These are phyloP conservation scores for Mycena belliarum DNA, from an alignment of 768 basidiomycete species.

Conservation along the genomic window DNA sequence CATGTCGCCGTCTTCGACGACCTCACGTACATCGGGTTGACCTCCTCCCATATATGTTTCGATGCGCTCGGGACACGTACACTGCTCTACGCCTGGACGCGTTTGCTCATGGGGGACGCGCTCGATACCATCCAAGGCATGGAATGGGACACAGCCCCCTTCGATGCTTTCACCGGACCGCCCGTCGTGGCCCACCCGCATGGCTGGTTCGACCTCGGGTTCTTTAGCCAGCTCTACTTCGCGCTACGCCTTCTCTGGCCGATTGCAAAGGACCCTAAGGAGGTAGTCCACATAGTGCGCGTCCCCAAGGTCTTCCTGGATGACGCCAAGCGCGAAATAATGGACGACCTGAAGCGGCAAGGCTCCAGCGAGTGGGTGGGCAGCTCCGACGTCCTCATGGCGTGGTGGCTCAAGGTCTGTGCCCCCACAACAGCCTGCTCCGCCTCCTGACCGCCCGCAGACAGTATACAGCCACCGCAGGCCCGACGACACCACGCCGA, in stretches of 20 bases:
- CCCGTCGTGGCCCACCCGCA: background rate
- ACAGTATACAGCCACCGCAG: background rate
- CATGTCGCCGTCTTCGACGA: conserved; percentile 14
- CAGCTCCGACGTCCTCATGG: conserved; percentile 6
- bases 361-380: conserved; percentile 8
- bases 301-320: conserved; percentile 10
- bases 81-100: conserved; percentile 3
- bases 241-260: background rate
- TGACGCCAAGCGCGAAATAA: background rate
- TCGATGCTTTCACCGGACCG: background rate
- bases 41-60: background rate
- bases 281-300: background rate
- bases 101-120: background rate
- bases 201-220: background rate
- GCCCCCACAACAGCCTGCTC: background rate
- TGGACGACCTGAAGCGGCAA: background rate
- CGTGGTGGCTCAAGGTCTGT: conserved; percentile 14
- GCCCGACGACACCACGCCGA: background rate
- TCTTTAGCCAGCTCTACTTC: background rate
- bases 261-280: conserved; percentile 3
- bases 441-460: no score
- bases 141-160: conserved; percentile 2
- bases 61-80: conserved; percentile 3
- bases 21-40: conserved; percentile 11
- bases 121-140: conserved; percentile 7